Conservation (phyloP, 305 asterid genomes). For the Solanum aculeatissimum region DNA sequence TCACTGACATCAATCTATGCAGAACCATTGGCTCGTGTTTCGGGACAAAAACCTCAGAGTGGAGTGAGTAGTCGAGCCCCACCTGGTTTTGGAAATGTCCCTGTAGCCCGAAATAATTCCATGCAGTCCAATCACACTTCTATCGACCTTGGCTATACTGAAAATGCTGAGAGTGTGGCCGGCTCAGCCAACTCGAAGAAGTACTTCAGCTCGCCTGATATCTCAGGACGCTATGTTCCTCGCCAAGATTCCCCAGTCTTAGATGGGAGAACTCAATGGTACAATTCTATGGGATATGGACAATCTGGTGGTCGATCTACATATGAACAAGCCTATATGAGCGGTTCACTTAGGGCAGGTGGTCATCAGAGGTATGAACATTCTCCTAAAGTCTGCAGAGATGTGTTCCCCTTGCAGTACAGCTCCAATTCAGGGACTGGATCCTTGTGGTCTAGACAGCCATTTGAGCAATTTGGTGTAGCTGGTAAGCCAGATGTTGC, state of each 20-base stretch:
- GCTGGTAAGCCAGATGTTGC: conserved; percentile 41
- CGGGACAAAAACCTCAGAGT: conserved; percentile 48
- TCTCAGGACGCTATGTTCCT: conserved; percentile 66
- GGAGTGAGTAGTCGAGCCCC: conserved; percentile 50
- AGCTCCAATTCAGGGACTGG: conserved; percentile 36
- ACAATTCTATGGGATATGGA: conserved; percentile 30
- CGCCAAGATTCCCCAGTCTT: conserved; percentile 28
- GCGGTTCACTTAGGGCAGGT: conserved; percentile 33
- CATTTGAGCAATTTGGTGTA: conserved; percentile 85
- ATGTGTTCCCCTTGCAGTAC: conserved; percentile 42
- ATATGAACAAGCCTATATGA: conserved; percentile 28
- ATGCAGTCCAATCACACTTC: conserved; percentile 44
- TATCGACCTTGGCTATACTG: conserved; percentile 37
- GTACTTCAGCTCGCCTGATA: conserved; percentile 78
- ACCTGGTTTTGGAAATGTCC: conserved; percentile 80
- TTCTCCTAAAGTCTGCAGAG: conserved; percentile 53
- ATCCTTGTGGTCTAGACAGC: conserved; percentile 86
- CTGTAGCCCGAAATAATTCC: conserved; percentile 62
- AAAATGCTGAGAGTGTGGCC: conserved; percentile 26
- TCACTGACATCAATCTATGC: conserved; percentile 19
- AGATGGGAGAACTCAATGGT: conserved; percentile 29
- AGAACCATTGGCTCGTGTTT: conserved; percentile 39
- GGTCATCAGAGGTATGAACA: conserved; percentile 37
- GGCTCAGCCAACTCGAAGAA: conserved; percentile 49
- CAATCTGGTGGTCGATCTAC: conserved; percentile 29